Base-by-base conservation (phyloP, 2,329 filamentous ascomycete species). In the Chalaropsis thielavioides region DNA sequence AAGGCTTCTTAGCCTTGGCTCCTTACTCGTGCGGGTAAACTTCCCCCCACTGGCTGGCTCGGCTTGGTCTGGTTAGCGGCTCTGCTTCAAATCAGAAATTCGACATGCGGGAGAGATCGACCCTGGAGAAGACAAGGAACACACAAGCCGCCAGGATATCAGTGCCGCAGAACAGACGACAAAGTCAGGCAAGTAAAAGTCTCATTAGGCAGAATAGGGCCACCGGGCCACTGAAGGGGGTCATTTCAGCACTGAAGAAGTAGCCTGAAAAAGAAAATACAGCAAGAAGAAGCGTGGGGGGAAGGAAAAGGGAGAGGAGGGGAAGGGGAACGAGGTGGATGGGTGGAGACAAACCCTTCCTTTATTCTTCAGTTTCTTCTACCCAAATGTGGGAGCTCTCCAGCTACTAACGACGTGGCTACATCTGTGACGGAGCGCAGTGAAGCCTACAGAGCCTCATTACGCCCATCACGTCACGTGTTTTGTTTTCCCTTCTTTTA, bases 21-120 rank as follows among this genome's bases (percentile, higher is more conserved):
- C 17, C 51, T 56, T 56, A 56, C 24, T 56, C 51, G 51, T 56
- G 51, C 51, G 51, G 24, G 51, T 56, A 56, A 56, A 56, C 27
- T 56, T 56, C 13, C 51, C 43, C 51, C 17, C 24, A 27, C 24
- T 56, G 51, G 13, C 24, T 4, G 17, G 17, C 24, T 22, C 7
- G 8, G 35, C 35, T 8, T 38, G 1, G 51, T 27, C 15, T 56
- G 5, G 27, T 56, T 56, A 11, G 51, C 51, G 51, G 51, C 51
- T 56, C 51, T 56, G 51, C 51, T 56, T 17, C 51, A 56, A 2
- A 35, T 35, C 43, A 19, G 11, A 35, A 56, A 31, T 56, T 31
- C 51, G 51, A 56, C 17, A 56, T 56, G 51, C 51, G 51, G 51
- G 15, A 35, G 51, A 35, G 31, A 31, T 31, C 31, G 24, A 31